Evolutionary conservation across 2,329 filamentous ascomycete species (phyloP).

Genomic region (Fusarium succisae): DNA sequence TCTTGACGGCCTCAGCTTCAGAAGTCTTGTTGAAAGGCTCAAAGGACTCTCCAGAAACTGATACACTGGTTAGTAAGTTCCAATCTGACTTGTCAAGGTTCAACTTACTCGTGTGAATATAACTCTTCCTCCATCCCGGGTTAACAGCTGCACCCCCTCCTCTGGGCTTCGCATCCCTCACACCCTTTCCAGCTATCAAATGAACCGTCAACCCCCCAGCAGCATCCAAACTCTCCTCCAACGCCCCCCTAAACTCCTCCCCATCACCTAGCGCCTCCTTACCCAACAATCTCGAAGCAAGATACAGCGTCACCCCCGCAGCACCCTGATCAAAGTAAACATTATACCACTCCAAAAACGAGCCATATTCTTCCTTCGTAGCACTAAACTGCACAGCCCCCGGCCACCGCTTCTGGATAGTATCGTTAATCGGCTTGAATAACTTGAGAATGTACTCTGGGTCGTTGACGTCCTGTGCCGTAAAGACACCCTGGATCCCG

Average conservation of each 20-base stretch:
- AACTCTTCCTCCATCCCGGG: slow-evolving; percentile 61
- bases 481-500: slow-evolving; percentile 48
- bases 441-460: slow-evolving; percentile 39
- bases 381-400: slow-evolving; percentile 34
- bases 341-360: slow-evolving; percentile 51
- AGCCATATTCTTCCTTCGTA: slow-evolving; percentile 39
- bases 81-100: accelerated
- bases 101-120: slow-evolving; percentile 54
- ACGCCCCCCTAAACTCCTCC: slow-evolving; percentile 46
- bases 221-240: slow-evolving; percentile 48
- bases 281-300: slow-evolving; percentile 58
- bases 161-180: slow-evolving; percentile 53
- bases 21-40: slow-evolving; percentile 47
- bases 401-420: slow-evolving; percentile 51
- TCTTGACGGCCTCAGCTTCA: slow-evolving; percentile 36
- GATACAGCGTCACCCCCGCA: slow-evolving; percentile 49
- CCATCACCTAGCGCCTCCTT: slow-evolving; percentile 44
- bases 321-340: slow-evolving; percentile 48
- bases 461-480: slow-evolving; percentile 50
- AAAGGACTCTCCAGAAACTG: slow-evolving; percentile 44
- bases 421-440: slow-evolving; percentile 49
- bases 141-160: slow-evolving; percentile 59
- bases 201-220: slow-evolving; percentile 46
- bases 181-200: slow-evolving; percentile 56
- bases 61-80: accelerated